Evolutionary conservation across 805 yeast genomes (phyloP), one percentile per base, ranked within the genome.

Genomic region (Yamadazyma endophytica): DNA sequence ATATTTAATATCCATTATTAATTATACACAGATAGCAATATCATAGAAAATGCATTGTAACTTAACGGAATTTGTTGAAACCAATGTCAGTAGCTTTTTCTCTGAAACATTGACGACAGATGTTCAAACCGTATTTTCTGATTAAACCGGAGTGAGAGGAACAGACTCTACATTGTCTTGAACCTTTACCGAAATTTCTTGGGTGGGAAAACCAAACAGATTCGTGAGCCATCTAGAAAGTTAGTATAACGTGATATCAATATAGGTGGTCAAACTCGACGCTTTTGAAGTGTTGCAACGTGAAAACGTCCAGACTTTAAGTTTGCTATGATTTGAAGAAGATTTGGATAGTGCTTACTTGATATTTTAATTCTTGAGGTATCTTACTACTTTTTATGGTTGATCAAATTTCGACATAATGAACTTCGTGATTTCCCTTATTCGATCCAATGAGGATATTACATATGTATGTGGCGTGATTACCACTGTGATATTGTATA

Each of bases 201-300:
- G 99, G 98, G 95, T 92, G 98, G 71, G 97, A 89, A 82, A 74
- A 92, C 99, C 99, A 92, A 82, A 90, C 95, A 88, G 87, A 82
- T 82, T 87, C 96, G 96, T 89, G 97, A 83, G 97, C 96, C 97
- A 89, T 89, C 73, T 66, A 54, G 33, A 46, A 32, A 23, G 13
- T 64, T 62, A 64, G 69, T 64, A 56, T 14, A 14, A 7, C n/a
- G n/a, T n/a, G n/a, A n/a, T n/a, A n/a, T n/a, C 21, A 19, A n/a
- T n/a, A n/a, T n/a, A n/a, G n/a, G n/a, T n/a, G n/a, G n/a, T n/a
- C n/a, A n/a, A n/a, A n/a, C n/a, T n/a, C n/a, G n/a, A n/a, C n/a
- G n/a, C n/a, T n/a, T n/a, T n/a, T n/a, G n/a, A n/a, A n/a, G n/a
- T n/a, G n/a, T n/a, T n/a, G n/a, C n/a, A n/a, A n/a, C n/a, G n/a